Evolutionary conservation across 371 early-diverging fungal species (phyloP).

Genomic region (Rhizopus delemar): DNA sequence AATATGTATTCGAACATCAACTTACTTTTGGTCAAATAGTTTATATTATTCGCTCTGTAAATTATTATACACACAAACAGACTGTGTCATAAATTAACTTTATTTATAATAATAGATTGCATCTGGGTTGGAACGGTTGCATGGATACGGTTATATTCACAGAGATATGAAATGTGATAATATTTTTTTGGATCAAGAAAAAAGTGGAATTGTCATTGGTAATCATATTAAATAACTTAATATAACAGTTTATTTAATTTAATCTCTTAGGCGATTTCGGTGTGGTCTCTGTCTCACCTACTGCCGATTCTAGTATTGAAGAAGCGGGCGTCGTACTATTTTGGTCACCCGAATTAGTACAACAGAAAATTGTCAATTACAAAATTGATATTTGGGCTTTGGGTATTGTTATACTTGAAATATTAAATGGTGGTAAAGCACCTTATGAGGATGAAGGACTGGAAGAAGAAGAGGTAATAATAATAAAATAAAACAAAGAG

Average conservation of each 20-base stretch:
- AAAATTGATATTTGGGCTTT: conserved; percentile 55
- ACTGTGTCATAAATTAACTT: conserved; percentile 7
- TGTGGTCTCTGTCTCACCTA: conserved; percentile 51
- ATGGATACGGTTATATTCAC: conserved; percentile 51
- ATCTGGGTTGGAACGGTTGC: conserved; percentile 48
- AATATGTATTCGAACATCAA: conserved; percentile 53
- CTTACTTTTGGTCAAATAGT: conserved; percentile 50
- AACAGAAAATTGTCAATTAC: conserved; percentile 46
- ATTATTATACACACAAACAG: not conserved
- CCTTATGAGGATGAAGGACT: conserved; percentile 55
- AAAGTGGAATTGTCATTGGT: conserved; percentile 50
- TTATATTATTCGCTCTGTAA: conserved; percentile 46
- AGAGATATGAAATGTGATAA: conserved; percentile 58
- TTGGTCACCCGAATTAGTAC: conserved; percentile 56
- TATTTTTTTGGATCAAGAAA: conserved; percentile 44
- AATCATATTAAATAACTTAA: conserved; percentile 6
- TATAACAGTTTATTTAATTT: not conserved
- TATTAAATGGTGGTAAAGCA: conserved; percentile 50
- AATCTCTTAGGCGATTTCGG: conserved; percentile 48
- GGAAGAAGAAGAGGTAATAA: conserved; percentile 47
- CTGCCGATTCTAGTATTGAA: conserved; percentile 50
- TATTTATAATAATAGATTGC: conserved; percentile 36
- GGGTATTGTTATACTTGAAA: conserved; percentile 52
- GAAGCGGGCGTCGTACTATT: conserved; percentile 57
- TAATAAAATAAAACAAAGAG: not conserved